These are phyloP conservation scores for Barnettozyma californica DNA, from an alignment of 805 yeast species.

Conservation along the genomic window DNA sequence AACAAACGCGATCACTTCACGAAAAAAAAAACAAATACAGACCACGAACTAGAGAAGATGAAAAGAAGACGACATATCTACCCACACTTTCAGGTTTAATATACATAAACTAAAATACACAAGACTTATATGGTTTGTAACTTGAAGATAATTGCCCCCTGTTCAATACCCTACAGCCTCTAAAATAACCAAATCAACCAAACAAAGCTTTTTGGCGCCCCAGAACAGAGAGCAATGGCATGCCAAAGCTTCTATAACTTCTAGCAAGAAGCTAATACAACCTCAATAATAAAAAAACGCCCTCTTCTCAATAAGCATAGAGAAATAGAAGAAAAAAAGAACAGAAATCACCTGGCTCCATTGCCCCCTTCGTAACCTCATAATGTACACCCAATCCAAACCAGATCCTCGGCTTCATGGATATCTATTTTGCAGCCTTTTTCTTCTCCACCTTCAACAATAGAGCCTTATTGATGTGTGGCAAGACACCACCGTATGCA, in stretches of 20 bases:
- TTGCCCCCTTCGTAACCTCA: not conserved
- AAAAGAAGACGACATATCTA: not conserved
- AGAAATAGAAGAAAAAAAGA: conserved; percentile 1
- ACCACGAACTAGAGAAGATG: not conserved
- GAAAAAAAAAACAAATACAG: not conserved
- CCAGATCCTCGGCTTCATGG: not conserved
- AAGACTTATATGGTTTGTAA: not conserved
- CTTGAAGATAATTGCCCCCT: not conserved
- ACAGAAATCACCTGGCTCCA: conserved; percentile 1
- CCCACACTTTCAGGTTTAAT: conserved; percentile 2
- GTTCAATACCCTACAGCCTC: not conserved
- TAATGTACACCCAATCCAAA: not conserved
- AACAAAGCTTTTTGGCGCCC: not conserved
- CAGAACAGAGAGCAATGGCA: not conserved
- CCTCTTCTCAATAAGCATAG: not conserved
- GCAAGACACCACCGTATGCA: conserved; percentile 99
- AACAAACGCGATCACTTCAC: not conserved
- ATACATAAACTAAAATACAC: conserved; percentile 11
- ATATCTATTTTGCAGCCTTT: conserved; percentile 11
- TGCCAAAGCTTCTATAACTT: not conserved
- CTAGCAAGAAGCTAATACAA: not conserved
- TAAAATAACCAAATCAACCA: not conserved
- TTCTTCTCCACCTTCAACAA: conserved; percentile 20
- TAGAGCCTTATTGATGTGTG: conserved; percentile 54
- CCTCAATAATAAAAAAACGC: not conserved